These are phyloP conservation scores for Acacia confusa DNA, from an alignment of 306 rosid species.

Conservation along the genomic window DNA sequence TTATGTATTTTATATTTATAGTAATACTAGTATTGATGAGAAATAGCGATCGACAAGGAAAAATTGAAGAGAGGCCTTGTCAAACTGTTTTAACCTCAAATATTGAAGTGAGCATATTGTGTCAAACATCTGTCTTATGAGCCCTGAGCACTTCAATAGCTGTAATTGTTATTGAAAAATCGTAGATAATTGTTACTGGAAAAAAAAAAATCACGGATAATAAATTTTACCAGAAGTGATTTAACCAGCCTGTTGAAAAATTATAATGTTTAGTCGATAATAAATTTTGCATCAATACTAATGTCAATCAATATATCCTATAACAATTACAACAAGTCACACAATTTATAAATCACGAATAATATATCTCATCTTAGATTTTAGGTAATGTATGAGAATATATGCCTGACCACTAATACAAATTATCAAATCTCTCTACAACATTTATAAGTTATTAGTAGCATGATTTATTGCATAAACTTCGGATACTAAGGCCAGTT, in stretches of 20 bases:
- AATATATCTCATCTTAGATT: not conserved
- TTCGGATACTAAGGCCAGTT: no score
- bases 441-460: not conserved
- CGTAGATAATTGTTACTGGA: not conserved
- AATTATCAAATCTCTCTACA: no score
- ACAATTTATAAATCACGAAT: no score
- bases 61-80: not conserved
- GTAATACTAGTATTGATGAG: not conserved
- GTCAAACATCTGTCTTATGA: not conserved
- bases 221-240: not conserved
- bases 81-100: not conserved
- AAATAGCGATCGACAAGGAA: not conserved
- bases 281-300: not conserved
- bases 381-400: no score
- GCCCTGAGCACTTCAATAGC: not conserved
- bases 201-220: no score
- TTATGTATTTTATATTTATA: no score
- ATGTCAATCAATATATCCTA: not conserved
- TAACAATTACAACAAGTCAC: no score
- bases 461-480: not conserved
- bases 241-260: not conserved
- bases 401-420: not conserved
- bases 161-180: not conserved
- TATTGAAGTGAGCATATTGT: not conserved
- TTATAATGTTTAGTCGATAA: not conserved